These are phyloP conservation scores for Protomyces arabidopsidicola DNA, from an alignment of 1,139 yeast genomes.

Conservation along the genomic window DNA sequence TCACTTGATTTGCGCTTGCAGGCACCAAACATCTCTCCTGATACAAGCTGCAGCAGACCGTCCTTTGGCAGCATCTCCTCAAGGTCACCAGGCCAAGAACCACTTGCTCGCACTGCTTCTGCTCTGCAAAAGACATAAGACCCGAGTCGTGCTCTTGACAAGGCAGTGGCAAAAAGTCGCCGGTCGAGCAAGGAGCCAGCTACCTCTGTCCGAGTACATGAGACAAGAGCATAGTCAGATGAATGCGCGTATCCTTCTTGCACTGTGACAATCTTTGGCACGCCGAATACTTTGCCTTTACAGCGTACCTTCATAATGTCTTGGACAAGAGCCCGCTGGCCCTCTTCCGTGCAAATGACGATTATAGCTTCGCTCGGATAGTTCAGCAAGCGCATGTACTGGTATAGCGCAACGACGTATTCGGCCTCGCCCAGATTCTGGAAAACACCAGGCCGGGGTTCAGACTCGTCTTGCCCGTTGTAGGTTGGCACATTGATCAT, in stretches of 20 bases:
- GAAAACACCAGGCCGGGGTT: conserved; percentile 37
- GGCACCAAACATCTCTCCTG: conserved; percentile 40
- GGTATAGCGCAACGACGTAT: conserved; percentile 47
- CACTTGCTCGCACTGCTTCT: conserved; percentile 1
- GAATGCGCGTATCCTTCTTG: conserved; percentile 38
- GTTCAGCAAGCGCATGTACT: conserved; percentile 49
- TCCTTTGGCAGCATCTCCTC: conserved; percentile 28
- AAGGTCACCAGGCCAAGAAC: conserved; percentile 19
- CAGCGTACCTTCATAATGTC: conserved; percentile 38
- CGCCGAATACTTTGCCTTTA: conserved; percentile 37
- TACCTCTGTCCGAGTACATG: conserved; percentile 36
- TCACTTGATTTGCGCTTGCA: conserved; percentile 31
- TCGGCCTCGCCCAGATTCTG: conserved; percentile 55
- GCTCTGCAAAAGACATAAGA: conserved; percentile 40
- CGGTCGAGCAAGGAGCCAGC: conserved; percentile 36
- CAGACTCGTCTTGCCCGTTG: conserved; percentile 38
- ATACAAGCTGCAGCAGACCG: conserved; percentile 37
- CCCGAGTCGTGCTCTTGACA: conserved; percentile 41
- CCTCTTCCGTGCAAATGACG: conserved; percentile 45
- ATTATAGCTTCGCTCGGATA: conserved; percentile 45
- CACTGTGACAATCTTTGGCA: conserved; percentile 38
- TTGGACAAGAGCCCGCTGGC: conserved; percentile 41
- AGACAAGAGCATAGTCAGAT: conserved; percentile 39
- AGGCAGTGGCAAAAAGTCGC: conserved; percentile 37
- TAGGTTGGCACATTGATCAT: conserved; percentile 42